Percentiles rank a stretch among this genome's conserved stretches.
Conservation (phyloP, 805 yeast species). For the Hanseniaspora vineae region DNA sequence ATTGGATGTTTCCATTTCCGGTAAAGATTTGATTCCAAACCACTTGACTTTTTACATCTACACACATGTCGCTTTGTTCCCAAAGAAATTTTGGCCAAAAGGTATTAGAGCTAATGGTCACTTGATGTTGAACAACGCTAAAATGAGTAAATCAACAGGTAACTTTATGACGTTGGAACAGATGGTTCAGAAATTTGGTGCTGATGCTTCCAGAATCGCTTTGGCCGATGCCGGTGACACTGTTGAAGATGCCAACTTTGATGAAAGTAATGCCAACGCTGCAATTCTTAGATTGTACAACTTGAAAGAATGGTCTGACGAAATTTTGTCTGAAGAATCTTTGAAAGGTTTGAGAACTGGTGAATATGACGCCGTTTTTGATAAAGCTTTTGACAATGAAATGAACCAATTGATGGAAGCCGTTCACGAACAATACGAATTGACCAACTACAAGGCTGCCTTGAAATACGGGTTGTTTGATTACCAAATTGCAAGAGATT, state of each 20-base stretch:
- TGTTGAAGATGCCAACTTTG: slow-evolving; percentile 95
- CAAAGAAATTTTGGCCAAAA: slow-evolving; percentile 80
- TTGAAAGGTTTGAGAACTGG: slow-evolving; percentile 42
- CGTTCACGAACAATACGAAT: slow-evolving; percentile 55
- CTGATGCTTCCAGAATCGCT: slow-evolving; percentile 95
- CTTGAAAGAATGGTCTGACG: slow-evolving; percentile 93
- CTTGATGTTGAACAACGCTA: slow-evolving; percentile 85
- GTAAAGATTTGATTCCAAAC: slow-evolving; percentile 94
- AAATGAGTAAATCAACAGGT: slow-evolving; percentile 97
- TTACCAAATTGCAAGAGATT: slow-evolving; percentile 90
- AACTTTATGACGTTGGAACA: slow-evolving; percentile 87
- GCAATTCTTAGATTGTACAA: slow-evolving; percentile 89
- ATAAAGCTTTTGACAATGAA: slow-evolving; percentile 84
- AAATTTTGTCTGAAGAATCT: slow-evolving; percentile 33
- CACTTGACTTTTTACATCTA: slow-evolving; percentile 94
- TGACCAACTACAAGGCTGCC: slow-evolving; percentile 76
- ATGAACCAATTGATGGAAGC: slow-evolving; percentile 71
- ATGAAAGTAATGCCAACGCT: slow-evolving; percentile 92
- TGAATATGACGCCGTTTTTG: slow-evolving; percentile 53
- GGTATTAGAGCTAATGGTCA: slow-evolving; percentile 96
- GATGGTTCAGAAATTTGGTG: slow-evolving; percentile 80
- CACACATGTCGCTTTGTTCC: slow-evolving; percentile 86
- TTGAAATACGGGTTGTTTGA: slow-evolving; percentile 87
- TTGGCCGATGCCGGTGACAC: slow-evolving; percentile 98
- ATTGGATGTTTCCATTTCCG: slow-evolving; percentile 80